phyloP scores from a whole-genome alignment of 345 rosid genomes.

The Rhizophora mangle region DNA sequence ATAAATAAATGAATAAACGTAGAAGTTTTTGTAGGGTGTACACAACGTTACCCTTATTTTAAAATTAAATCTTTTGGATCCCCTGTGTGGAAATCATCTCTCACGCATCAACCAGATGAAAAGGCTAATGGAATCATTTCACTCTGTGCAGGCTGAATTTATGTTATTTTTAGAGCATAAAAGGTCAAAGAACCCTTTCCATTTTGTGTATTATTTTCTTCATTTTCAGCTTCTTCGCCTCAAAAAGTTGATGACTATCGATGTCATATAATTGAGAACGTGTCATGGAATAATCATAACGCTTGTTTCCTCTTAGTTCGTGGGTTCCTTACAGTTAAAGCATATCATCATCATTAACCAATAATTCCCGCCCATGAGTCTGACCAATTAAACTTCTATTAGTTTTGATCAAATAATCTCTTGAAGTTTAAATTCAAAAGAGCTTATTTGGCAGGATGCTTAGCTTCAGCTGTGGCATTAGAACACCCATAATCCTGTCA shows the following conservation, averaged over 20 bases:
- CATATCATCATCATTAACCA: background rate
- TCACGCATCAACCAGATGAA: background rate
- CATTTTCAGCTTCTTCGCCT: conserved; percentile 26
- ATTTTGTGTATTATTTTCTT: conserved; percentile 25
- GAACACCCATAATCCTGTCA: no score
- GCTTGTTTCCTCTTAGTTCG: no score
- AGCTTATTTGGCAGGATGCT: no score
- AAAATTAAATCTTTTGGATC: conserved; percentile 24
- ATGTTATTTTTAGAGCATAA: background rate
- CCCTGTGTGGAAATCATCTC: background rate
- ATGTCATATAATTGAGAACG: background rate
- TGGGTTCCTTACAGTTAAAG: no score
- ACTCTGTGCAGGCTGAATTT: conserved; percentile 3
- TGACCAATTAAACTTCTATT: no score
- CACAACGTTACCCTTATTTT: background rate
- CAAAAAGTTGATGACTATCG: conserved; percentile 9
- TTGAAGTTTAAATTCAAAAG: no score
- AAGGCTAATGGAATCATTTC: conserved; percentile 24
- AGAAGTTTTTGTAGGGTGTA: no score
- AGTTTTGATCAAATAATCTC: no score
- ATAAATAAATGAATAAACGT: no score
- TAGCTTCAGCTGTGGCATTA: no score
- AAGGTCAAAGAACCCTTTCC: conserved; percentile 25
- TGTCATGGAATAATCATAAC: no score
- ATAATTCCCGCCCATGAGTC: background rate